phyloP scores from a whole-genome alignment of 2,329 filamentous ascomycete genomes.

The Coniochaeta sp. region DNA sequence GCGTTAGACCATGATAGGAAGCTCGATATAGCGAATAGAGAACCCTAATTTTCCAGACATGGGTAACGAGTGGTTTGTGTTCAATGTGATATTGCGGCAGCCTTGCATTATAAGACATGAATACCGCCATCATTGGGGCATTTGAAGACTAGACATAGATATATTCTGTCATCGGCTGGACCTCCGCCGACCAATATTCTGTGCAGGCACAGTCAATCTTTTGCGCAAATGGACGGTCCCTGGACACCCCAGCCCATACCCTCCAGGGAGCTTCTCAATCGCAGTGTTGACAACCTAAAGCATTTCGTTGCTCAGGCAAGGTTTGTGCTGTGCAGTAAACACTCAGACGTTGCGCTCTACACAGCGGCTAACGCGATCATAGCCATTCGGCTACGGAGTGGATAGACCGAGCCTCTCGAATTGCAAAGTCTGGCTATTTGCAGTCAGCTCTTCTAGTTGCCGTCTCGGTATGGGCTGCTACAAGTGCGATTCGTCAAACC shows the following conservation, averaged over 20 bases:
- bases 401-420: neutral
- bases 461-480: conserved; percentile 19
- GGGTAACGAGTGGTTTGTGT: neutral
- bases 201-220: neutral
- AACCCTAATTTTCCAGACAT: neutral
- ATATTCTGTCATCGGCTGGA: neutral
- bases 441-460: neutral
- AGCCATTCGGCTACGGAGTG: neutral
- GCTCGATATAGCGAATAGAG: neutral
- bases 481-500: conserved; percentile 17
- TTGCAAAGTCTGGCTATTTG: neutral
- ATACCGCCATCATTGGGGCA: neutral
- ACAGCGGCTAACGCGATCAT: neutral
- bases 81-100: neutral
- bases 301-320: neutral
- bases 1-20: neutral
- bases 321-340: neutral
- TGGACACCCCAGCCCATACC: neutral
- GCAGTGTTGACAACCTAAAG: neutral
- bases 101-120: neutral
- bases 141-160: neutral
- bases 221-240: neutral
- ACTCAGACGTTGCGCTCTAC: too few species aligned
- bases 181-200: neutral
- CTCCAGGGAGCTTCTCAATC: neutral